These are phyloP conservation scores for Physcomitrium patens DNA, from an alignment of 225 moss, liverwort and hornwort genomes.

Conservation along the genomic window DNA sequence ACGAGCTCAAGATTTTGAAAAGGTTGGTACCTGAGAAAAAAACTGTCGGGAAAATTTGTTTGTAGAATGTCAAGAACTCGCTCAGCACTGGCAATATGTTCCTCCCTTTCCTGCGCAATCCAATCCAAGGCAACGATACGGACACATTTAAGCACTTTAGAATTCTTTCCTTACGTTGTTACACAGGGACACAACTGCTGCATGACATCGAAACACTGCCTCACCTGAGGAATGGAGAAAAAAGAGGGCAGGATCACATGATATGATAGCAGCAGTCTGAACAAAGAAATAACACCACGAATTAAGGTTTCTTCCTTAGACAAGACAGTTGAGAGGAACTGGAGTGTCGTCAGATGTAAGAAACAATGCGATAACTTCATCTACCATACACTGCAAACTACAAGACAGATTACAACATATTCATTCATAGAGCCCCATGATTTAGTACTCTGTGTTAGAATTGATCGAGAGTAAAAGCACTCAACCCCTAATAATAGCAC, in stretches of 20 bases:
- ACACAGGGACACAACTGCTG: background rate
- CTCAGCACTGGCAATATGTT: conserved; percentile 83
- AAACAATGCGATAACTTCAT: background rate
- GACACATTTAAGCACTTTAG: background rate
- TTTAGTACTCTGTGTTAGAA: background rate
- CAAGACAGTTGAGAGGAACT: background rate
- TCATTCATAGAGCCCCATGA: background rate
- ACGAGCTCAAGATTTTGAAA: conserved; percentile 2
- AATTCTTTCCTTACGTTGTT: background rate
- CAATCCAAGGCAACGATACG: conserved; percentile 18
- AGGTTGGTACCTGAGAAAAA: conserved; percentile 71
- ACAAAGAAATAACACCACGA: background rate
- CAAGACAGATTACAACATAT: background rate
- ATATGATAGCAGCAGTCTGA: conserved; percentile 83
- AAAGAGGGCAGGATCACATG: conserved; percentile 94
- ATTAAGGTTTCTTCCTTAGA: background rate
- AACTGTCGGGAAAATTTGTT: conserved; percentile 76
- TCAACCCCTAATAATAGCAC: background rate
- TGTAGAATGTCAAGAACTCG: conserved; percentile 67
- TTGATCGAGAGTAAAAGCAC: background rate
- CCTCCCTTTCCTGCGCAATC: conserved; percentile 75
- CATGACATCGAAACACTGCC: background rate
- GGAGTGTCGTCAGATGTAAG: background rate
- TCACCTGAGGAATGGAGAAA: conserved; percentile 97
- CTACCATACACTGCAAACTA: background rate